These are phyloP conservation scores for Trifolium pratense DNA, from an alignment of 306 rosid genomes.

Conservation along the genomic window DNA sequence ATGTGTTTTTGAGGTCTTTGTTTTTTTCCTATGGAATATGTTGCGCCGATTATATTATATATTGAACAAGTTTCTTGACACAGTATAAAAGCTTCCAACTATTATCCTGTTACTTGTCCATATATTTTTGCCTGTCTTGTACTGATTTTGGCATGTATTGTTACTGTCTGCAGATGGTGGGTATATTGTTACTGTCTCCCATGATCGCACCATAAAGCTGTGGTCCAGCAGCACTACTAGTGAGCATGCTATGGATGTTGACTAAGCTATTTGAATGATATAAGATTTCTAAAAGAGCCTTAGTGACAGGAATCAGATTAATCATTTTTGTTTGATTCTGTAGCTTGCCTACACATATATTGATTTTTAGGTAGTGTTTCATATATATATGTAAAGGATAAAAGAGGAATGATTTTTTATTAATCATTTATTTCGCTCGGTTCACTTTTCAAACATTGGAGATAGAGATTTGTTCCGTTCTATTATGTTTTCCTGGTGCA, in stretches of 20 bases:
- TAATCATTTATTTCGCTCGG: too few relatives aligned
- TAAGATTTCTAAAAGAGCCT: conserved; percentile 32
- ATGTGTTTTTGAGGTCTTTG: neutral
- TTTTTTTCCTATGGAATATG: neutral
- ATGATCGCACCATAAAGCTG: conserved; percentile 78
- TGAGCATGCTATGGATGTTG: conserved; percentile 72
- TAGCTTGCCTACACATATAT: conserved; percentile 23
- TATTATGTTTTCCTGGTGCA: too few relatives aligned
- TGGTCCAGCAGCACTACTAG: conserved; percentile 63
- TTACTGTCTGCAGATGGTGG: conserved; percentile 69
- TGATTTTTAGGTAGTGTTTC: too few relatives aligned
- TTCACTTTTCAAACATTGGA: too few relatives aligned
- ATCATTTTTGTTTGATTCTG: conserved; percentile 22
- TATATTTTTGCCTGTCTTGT: conserved; percentile 10
- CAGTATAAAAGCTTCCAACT: conserved; percentile 5
- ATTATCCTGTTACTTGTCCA: neutral
- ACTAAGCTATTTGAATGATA: conserved; percentile 42
- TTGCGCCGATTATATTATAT: conserved; percentile 2
- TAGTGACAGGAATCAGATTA: conserved; percentile 6
- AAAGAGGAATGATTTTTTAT: too few relatives aligned
- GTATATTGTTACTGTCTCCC: conserved; percentile 77
- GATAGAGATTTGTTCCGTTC: too few relatives aligned
- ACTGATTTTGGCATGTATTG: conserved; percentile 38
- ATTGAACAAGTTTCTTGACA: conserved; percentile 19
- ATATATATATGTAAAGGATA: too few relatives aligned